These are phyloP conservation scores for Vaccinium macrocarpon DNA, from an alignment of 148 eudicot genomes.

Conservation along the genomic window DNA sequence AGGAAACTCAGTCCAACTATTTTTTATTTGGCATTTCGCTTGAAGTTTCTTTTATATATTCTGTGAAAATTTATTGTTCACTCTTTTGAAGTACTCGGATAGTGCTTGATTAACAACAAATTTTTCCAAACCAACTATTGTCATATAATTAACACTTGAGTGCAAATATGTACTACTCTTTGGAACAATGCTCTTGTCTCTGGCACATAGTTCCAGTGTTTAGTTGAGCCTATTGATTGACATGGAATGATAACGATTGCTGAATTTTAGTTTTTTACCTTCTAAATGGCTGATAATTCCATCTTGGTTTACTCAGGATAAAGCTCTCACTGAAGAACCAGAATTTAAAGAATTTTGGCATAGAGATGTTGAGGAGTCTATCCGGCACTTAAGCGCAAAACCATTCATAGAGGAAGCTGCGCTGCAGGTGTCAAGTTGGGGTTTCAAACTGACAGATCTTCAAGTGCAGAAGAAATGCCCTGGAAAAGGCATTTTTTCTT, in stretches of 20 bases:
- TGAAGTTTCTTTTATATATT: not conserved
- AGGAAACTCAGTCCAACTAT: not conserved
- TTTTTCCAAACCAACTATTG: not conserved
- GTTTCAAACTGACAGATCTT: slow-evolving; percentile 76
- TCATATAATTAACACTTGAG: not conserved
- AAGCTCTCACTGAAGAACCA: slow-evolving; percentile 40
- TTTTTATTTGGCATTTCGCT: not conserved
- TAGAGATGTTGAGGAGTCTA: slow-evolving; percentile 86
- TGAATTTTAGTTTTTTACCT: not conserved
- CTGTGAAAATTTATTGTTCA: not conserved
- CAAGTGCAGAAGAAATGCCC: slow-evolving; percentile 65
- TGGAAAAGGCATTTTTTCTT: slow-evolving; percentile 62
- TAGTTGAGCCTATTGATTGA: not conserved
- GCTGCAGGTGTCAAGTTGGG: slow-evolving; percentile 77
- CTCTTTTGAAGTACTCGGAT: not conserved
- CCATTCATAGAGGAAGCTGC: slow-evolving; percentile 78
- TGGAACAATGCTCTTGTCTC: not conserved
- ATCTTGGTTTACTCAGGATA: slow-evolving; percentile 47
- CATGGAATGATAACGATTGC: not conserved
- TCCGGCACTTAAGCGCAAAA: slow-evolving; percentile 54
- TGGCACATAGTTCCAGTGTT: not conserved
- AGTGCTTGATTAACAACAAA: not conserved
- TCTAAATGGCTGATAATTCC: not conserved
- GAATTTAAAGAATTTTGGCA: slow-evolving; percentile 80
- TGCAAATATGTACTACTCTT: not conserved